Base-by-base conservation (phyloP, 805 yeast genomes). In the Hanseniaspora mollemarum region DNA sequence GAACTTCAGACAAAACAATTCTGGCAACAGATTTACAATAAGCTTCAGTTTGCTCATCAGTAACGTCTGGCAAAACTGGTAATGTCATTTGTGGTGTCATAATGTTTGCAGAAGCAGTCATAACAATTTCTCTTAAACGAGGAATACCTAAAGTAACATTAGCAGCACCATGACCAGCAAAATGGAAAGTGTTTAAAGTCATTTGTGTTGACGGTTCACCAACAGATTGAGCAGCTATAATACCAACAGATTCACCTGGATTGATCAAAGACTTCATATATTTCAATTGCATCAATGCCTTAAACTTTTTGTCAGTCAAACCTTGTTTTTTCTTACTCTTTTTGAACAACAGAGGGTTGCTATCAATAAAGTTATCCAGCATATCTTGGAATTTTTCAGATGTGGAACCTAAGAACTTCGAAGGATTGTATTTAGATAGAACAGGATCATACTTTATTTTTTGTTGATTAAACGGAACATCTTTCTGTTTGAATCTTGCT, bases 101-200 rank as follows among this genome's bases (percentile, higher is more conserved):
- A 62, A 92, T 92, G 43, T 83, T 70, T 21, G 95, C 80, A 54
- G 96, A 86, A 19, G 99, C 99, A 12, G 99, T 94, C 99, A 92
- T 92, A 65, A 92, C 87, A 67, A 92, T 92, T 76, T 92, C 99
- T 78, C 99, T 83, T 86, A 92, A 81, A 78, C 99, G 95, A 38
- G 99, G 99, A 64, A 92, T 92, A 83, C 99, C 99, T 61, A 92
- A 75, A 0, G 99, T 92, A 57, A 92, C 99, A 69, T 92, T 92
- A 42, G 98, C 98, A 53, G 98, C 99, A 79, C 99, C 99, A 71
- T 94, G 98, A 67, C 99, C 99, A 60, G 99, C 99, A 63, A 92
- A 92, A 73, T 92, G 95, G 86, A 86, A 86, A 43, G 95, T 86
- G 67, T 86, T 86, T 62, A 86, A 77, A 16, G 99, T 92, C 99